phyloP scores from a whole-genome alignment of 2,329 filamentous ascomycete species.

The Diaporthe ilicicola region DNA sequence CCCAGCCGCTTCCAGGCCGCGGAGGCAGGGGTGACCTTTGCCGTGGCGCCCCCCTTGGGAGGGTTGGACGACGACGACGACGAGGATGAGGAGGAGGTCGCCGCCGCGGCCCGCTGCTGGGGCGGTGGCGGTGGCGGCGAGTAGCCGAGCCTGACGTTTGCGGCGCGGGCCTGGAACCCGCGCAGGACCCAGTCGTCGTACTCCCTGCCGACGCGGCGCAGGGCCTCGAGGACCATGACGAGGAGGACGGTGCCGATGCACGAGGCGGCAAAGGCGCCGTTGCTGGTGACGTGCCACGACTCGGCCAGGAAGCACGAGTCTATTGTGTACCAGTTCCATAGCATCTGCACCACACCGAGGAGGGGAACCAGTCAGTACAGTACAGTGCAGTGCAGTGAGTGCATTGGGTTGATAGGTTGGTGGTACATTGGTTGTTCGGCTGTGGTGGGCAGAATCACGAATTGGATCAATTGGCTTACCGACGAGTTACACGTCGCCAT shows the following conservation, averaged over 20 bases:
- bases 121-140: background rate
- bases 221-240: conserved; percentile 49
- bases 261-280: conserved; percentile 52
- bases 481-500: conserved; percentile 29
- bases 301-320: conserved; percentile 46
- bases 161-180: conserved; percentile 47
- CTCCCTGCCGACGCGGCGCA: conserved; percentile 52
- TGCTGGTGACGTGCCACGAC: conserved; percentile 50
- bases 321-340: conserved; percentile 35
- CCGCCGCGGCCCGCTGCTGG: conserved; percentile 31
- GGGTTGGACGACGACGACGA: conserved; percentile 8
- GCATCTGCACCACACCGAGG: too few species aligned
- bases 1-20: conserved; percentile 3
- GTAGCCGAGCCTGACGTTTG: conserved; percentile 13
- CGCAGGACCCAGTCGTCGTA: conserved; percentile 51
- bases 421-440: background rate
- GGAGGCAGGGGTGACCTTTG: conserved; percentile 27
- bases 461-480: conserved; percentile 19
- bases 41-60: conserved; percentile 32
- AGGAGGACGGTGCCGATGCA: conserved; percentile 54
- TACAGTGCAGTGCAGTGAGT: too few species aligned
- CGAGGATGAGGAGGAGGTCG: background rate
- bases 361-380: too few species aligned
- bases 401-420: too few species aligned
- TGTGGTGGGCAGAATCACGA: background rate